These are phyloP conservation scores for Diatrype stigma DNA, from an alignment of 2,329 filamentous ascomycete genomes.

Conservation along the genomic window DNA sequence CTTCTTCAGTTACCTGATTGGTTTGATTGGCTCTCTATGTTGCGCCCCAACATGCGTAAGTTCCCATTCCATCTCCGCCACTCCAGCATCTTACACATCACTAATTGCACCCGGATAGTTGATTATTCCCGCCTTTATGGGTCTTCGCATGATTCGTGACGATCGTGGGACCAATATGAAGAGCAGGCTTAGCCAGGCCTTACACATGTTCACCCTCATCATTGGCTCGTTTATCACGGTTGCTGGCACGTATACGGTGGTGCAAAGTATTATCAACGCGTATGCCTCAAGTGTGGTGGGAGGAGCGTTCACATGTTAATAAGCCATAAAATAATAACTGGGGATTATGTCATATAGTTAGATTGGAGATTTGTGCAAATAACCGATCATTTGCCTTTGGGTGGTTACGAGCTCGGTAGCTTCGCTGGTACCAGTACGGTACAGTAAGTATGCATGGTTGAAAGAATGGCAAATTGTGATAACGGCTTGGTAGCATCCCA, in stretches of 20 bases:
- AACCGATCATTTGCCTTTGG: no score
- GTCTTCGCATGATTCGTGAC: conserved; percentile 14
- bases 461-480: no score
- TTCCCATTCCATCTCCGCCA: neutral
- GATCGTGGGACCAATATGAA: conserved; percentile 5
- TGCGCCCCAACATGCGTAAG: conserved; percentile 25
- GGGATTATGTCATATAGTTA: no score
- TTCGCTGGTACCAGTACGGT: no score
- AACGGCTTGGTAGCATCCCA: no score
- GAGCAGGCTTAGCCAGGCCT: conserved; percentile 2
- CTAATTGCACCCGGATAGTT: conserved; percentile 5
- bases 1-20: conserved; percentile 23
- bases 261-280: conserved; percentile 23
- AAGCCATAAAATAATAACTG: neutral
- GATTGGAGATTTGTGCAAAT: no score
- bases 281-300: conserved; percentile 17
- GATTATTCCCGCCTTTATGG: conserved; percentile 21
- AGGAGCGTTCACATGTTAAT: conserved; percentile 15
- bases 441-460: no score
- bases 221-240: conserved; percentile 20
- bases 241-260: conserved; percentile 21
- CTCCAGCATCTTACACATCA: neutral
- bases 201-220: conserved; percentile 16
- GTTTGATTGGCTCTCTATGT: conserved; percentile 21
- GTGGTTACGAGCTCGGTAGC: no score